Evolutionary conservation across 1,139 yeast species (phyloP).

Genomic region (Candida sojae): DNA sequence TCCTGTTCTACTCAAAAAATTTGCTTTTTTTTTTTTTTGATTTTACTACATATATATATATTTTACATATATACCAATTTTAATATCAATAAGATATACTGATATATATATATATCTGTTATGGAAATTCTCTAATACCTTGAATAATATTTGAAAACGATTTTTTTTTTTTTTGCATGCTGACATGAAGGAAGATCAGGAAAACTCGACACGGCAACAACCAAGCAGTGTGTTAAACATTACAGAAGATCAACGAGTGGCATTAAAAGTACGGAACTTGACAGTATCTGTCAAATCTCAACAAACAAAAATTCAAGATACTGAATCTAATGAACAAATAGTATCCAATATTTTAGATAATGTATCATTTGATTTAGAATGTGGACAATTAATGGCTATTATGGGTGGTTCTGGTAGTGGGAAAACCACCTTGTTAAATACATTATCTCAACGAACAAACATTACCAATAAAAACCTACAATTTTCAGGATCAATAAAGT

Average conservation of each 20-base stretch:
- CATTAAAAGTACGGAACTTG: constrained; percentile 29
- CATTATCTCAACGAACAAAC: constrained; percentile 62
- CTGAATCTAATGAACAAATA: neutral
- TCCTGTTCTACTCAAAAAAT: neutral
- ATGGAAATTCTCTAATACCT: neutral
- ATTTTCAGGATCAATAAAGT: constrained; percentile 33
- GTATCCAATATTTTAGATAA: constrained; percentile 32
- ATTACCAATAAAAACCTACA: constrained; percentile 29
- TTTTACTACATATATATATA: neutral
- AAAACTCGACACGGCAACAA: neutral
- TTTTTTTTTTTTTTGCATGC: neutral
- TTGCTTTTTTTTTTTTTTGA: neutral
- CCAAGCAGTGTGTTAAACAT: constrained; percentile 19
- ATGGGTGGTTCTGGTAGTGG: constrained; percentile 90
- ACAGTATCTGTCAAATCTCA: constrained; percentile 28
- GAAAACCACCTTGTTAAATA: constrained; percentile 77
- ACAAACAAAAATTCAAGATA: constrained; percentile 5
- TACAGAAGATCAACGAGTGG: constrained; percentile 25
- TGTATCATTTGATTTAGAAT: constrained; percentile 56
- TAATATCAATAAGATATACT: too few relatives aligned
- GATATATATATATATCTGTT: neutral
- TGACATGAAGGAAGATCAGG: neutral
- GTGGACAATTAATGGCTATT: constrained; percentile 62
- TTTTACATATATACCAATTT: too few relatives aligned
- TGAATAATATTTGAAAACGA: neutral